Evolutionary conservation across 768 basidiomycete species (phyloP).

Genomic region (Suillus alpinus): DNA sequence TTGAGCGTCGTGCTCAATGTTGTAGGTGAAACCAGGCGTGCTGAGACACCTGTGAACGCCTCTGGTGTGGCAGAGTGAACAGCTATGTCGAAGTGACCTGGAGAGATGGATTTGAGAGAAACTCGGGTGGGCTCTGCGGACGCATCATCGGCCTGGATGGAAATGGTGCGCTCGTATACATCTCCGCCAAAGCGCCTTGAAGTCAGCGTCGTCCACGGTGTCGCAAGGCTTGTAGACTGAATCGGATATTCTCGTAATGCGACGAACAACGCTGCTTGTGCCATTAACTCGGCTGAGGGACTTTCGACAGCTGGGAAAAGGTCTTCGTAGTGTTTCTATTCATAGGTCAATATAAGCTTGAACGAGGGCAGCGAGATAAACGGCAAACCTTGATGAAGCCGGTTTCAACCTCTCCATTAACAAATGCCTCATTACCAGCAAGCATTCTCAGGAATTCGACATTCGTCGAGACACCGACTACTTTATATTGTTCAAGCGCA

Average conservation of each 20-base stretch:
- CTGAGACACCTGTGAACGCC: conserved; percentile 51
- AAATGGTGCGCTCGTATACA: conserved; percentile 57
- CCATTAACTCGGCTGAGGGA: conserved; percentile 63
- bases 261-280: conserved; percentile 78
- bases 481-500: conserved; percentile 84
- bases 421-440: conserved; percentile 75
- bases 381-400: conserved; percentile 74
- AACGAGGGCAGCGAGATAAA: conserved; percentile 2
- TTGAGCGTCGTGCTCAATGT: conserved; percentile 54
- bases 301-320: conserved; percentile 69
- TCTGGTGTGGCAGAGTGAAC: conserved; percentile 34
- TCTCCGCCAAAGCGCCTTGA: conserved; percentile 81
- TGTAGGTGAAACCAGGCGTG: conserved; percentile 52
- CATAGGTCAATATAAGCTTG: not conserved
- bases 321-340: conserved; percentile 76
- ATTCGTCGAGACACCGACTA: conserved; percentile 90
- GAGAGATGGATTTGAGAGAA: conserved; percentile 39
- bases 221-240: conserved; percentile 27
- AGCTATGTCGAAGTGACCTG: conserved; percentile 52
- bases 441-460: conserved; percentile 82
- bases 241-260: conserved; percentile 57
- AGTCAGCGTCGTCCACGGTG: conserved; percentile 69
- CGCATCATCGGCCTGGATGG: conserved; percentile 56
- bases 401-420: conserved; percentile 80
- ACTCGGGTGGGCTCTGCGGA: conserved; percentile 35